A percentile compares a stretch with the other conserved stretches of the same genome.
Conservation (phyloP, 2,329 filamentous ascomycete genomes). For the Nothopassalora personata region DNA sequence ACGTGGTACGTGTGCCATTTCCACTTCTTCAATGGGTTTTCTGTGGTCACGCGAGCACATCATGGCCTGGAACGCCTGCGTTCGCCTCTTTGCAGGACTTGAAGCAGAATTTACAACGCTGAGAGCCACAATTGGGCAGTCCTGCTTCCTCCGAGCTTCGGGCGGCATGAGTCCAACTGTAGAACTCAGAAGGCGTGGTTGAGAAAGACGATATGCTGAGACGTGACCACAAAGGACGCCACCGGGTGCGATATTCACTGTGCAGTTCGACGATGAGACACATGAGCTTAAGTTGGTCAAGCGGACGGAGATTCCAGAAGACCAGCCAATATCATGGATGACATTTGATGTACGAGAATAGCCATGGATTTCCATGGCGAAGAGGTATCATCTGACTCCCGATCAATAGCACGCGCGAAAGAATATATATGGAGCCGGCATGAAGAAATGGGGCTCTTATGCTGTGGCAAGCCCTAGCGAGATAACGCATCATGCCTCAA, state of each 20-base stretch:
- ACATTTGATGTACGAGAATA: slow-evolving; percentile 67
- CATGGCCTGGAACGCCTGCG: background rate
- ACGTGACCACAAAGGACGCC: slow-evolving; percentile 49
- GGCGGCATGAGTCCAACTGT: background rate
- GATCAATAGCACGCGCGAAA: slow-evolving; percentile 64
- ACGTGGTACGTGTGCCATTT: slow-evolving; percentile 55
- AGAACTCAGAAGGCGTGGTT: background rate
- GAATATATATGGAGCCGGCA: slow-evolving; percentile 80
- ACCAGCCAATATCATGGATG: slow-evolving; percentile 93
- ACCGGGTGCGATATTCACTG: slow-evolving; percentile 83
- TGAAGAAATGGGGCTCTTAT: slow-evolving; percentile 91
- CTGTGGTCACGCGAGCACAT: background rate
- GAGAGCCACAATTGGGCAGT: slow-evolving; percentile 1
- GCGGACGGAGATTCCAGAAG: slow-evolving; percentile 71
- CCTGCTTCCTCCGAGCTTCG: background rate
- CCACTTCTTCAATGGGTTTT: background rate
- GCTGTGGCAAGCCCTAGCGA: slow-evolving; percentile 68
- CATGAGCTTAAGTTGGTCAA: slow-evolving; percentile 70
- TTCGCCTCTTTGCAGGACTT: background rate
- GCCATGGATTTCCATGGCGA: no score
- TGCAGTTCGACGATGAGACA: slow-evolving; percentile 78
- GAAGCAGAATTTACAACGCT: background rate
- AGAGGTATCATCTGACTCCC: background rate
- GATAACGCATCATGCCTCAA: slow-evolving; percentile 68
- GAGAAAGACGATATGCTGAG: slow-evolving; percentile 2